A percentile compares a stretch with the other conserved stretches of the same genome.
Conservation (phyloP, 441 rosid genomes). For the Arabidopsis hybrid region DNA sequence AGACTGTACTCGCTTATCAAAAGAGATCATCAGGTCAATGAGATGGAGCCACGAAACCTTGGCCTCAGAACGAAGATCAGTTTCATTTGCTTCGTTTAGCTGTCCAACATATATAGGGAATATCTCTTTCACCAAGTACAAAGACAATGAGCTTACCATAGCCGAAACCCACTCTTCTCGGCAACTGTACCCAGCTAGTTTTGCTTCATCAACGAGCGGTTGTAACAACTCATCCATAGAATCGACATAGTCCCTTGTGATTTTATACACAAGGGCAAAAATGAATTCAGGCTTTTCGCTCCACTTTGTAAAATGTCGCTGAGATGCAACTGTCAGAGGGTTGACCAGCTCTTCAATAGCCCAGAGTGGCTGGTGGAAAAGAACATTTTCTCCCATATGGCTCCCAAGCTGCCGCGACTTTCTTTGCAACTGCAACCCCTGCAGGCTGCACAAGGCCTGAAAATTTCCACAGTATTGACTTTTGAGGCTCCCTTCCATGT, state of each 20-base stretch:
- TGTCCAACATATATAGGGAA: slow-evolving; percentile 71
- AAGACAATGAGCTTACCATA: slow-evolving; percentile 74
- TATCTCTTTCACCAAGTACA: slow-evolving; percentile 80
- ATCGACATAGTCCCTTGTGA: slow-evolving; percentile 86
- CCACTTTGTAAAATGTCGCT: slow-evolving; percentile 82
- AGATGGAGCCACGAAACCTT: slow-evolving; percentile 86
- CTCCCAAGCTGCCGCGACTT: slow-evolving; percentile 85
- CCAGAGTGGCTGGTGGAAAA: slow-evolving; percentile 87
- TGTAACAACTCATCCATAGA: slow-evolving; percentile 92
- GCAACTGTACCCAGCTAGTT: slow-evolving; percentile 89
- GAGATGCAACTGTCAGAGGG: slow-evolving; percentile 79
- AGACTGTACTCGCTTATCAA: slow-evolving; percentile 77
- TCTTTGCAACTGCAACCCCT: slow-evolving; percentile 84
- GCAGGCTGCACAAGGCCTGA: slow-evolving; percentile 79
- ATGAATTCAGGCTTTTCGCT: slow-evolving; percentile 79
- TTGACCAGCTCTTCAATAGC: slow-evolving; percentile 94
- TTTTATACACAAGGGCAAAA: slow-evolving; percentile 85
- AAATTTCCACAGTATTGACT: slow-evolving; percentile 78
- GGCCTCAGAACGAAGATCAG: slow-evolving; percentile 59
- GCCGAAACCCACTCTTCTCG: slow-evolving; percentile 92
- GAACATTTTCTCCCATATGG: slow-evolving; percentile 61
- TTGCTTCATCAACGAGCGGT: slow-evolving; percentile 92
- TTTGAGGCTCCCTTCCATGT: slow-evolving; percentile 80
- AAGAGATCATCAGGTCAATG: slow-evolving; percentile 85
- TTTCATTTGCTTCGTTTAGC: slow-evolving; percentile 54